These are phyloP conservation scores for Soucietia sequanensis DNA, from an alignment of 805 yeast genomes.

Conservation along the genomic window DNA sequence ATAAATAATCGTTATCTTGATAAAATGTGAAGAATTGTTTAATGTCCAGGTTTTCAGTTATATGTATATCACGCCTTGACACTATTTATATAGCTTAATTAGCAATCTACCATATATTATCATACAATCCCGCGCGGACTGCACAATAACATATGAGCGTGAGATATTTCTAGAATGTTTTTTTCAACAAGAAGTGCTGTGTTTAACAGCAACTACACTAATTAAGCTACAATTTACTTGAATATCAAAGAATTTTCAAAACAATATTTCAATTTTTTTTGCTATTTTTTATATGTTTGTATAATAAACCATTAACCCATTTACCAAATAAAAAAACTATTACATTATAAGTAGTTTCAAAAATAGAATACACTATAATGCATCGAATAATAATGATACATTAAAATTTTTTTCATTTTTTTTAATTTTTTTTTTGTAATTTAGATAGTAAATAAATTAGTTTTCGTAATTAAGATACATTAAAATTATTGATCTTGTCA, in stretches of 20 bases:
- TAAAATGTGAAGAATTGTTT: too few species aligned
- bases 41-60: too few species aligned
- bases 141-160: too few species aligned
- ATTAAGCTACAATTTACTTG: too few species aligned
- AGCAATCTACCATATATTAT: too few species aligned
- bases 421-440: slow-evolving; percentile 17
- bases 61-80: too few species aligned
- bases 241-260: slow-evolving; percentile 5
- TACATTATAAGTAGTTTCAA: neutral
- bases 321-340: slow-evolving; percentile 13
- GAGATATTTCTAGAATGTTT: too few species aligned
- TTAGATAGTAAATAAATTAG: slow-evolving; percentile 22
- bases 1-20: too few species aligned
- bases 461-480: slow-evolving; percentile 23
- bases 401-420: neutral
- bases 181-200: too few species aligned
- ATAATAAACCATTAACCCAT: slow-evolving; percentile 25
- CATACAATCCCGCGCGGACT: too few species aligned
- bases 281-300: slow-evolving; percentile 13
- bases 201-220: too few species aligned
- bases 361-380: neutral
- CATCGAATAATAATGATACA: slow-evolving; percentile 1
- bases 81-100: too few species aligned
- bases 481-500: slow-evolving; percentile 10
- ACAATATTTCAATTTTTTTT: slow-evolving; percentile 16